Conservation (phyloP, 148 eudicot species). For the Salicornia ramosissima region DNA sequence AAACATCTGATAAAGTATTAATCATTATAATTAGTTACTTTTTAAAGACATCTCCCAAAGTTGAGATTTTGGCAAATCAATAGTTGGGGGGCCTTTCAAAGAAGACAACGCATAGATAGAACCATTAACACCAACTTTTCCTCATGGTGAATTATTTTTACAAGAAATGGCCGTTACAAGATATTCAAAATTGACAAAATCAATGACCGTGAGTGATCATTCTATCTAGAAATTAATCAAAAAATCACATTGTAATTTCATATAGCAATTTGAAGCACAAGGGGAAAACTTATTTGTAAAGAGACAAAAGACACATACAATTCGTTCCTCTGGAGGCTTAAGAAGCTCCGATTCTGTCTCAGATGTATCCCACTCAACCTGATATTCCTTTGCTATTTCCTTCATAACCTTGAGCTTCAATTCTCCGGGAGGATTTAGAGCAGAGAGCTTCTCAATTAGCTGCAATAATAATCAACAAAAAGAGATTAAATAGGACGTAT, state of each 20-base stretch:
- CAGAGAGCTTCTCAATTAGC: slow-evolving; percentile 42
- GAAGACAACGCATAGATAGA: too few species aligned
- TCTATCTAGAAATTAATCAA: not conserved
- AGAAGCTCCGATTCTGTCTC: slow-evolving; percentile 88
- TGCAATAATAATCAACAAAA: slow-evolving; percentile 4
- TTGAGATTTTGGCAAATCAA: too few species aligned
- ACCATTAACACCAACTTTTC: too few species aligned
- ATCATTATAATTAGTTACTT: too few species aligned
- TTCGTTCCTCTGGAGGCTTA: slow-evolving; percentile 83
- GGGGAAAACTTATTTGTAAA: not conserved
- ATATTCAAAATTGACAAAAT: not conserved
- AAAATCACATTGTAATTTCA: not conserved
- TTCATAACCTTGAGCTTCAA: slow-evolving; percentile 60
- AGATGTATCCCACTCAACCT: slow-evolving; percentile 77
- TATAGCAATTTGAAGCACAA: not conserved
- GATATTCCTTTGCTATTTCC: slow-evolving; percentile 95
- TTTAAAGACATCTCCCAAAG: too few species aligned
- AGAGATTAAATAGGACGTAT: not conserved
- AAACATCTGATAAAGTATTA: too few species aligned
- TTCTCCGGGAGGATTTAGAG: slow-evolving; percentile 40
- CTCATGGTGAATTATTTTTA: too few species aligned
- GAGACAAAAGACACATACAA: slow-evolving; percentile 46
- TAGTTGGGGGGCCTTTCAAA: too few species aligned
- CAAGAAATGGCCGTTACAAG: too few species aligned
- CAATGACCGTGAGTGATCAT: not conserved